These are phyloP conservation scores for Aspergillus phoenicis DNA, from an alignment of 2,329 filamentous ascomycete genomes.

Conservation along the genomic window DNA sequence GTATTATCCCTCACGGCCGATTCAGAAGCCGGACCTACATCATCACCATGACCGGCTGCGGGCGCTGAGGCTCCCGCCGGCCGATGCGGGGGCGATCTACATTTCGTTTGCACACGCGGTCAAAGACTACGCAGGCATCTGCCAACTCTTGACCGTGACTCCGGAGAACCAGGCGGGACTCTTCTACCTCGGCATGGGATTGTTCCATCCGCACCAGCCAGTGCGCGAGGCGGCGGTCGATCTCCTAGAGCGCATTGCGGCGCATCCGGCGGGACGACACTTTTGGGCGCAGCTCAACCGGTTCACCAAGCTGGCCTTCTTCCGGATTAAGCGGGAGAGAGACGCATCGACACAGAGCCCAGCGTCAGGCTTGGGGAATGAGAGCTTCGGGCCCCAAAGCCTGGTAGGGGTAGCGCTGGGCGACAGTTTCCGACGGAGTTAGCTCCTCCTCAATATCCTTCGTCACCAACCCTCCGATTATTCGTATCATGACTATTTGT, in stretches of 20 bases:
- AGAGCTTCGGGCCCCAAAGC: slow-evolving; percentile 37
- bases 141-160: slow-evolving; percentile 77
- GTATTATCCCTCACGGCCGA: slow-evolving; percentile 41
- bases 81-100: slow-evolving; percentile 82
- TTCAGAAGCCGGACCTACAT: slow-evolving; percentile 67
- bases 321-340: slow-evolving; percentile 71
- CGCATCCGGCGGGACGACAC: slow-evolving; percentile 87
- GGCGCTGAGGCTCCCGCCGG: slow-evolving; percentile 73
- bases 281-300: slow-evolving; percentile 86
- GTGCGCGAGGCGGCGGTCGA: slow-evolving; percentile 78
- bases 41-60: slow-evolving; percentile 92
- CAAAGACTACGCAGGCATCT: slow-evolving; percentile 81
- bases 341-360: slow-evolving; percentile 35
- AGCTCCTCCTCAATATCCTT: neutral
- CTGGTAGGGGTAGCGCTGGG: slow-evolving; percentile 42
- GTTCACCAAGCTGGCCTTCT: slow-evolving; percentile 85
- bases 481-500: neutral
- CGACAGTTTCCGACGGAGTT: slow-evolving; percentile 30
- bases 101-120: slow-evolving; percentile 74
- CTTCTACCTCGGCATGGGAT: slow-evolving; percentile 85
- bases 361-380: slow-evolving; percentile 23
- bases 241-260: slow-evolving; percentile 76
- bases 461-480: neutral
- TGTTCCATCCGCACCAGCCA: slow-evolving; percentile 85
- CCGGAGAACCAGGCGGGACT: slow-evolving; percentile 85